These are phyloP conservation scores for Blakeslea trispora DNA, from an alignment of 371 early-diverging fungal genomes.

Conservation along the genomic window DNA sequence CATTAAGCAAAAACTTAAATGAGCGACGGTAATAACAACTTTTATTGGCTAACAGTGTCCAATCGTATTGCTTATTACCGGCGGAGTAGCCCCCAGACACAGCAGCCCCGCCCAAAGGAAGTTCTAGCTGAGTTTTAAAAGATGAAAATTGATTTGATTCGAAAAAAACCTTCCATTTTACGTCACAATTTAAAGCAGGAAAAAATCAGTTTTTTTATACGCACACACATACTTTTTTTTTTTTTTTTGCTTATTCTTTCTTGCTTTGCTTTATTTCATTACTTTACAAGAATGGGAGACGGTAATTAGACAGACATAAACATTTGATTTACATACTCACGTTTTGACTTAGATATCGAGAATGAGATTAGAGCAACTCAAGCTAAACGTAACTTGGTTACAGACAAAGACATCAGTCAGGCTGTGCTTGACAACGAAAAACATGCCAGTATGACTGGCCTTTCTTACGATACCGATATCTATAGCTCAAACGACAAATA, in stretches of 20 bases:
- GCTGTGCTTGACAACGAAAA: slow-evolving; percentile 47
- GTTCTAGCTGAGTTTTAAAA: too few species aligned
- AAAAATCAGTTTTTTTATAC: too few species aligned
- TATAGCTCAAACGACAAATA: slow-evolving; percentile 68
- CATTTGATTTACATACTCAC: background rate
- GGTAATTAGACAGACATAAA: too few species aligned
- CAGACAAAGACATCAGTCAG: slow-evolving; percentile 44
- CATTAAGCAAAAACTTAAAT: too few species aligned
- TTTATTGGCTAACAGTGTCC: too few species aligned
- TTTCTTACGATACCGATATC: slow-evolving; percentile 80
- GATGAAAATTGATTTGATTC: too few species aligned
- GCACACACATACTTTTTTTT: background rate
- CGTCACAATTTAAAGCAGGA: too few species aligned
- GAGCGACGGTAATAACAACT: too few species aligned
- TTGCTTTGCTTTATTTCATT: background rate
- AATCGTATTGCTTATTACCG: too few species aligned
- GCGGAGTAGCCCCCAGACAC: too few species aligned
- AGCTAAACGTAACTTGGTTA: slow-evolving; percentile 50
- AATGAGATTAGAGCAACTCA: slow-evolving; percentile 66
- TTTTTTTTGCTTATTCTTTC: background rate
- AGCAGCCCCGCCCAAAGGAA: too few species aligned
- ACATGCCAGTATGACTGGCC: slow-evolving; percentile 57
- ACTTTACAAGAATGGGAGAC: background rate
- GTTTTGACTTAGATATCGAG: slow-evolving; percentile 51
- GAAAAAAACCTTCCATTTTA: too few species aligned